Evolutionary conservation across 2,329 filamentous ascomycete genomes (phyloP), one percentile per base, ranked within the genome.

Genomic region (Elsinoe arachidis): DNA sequence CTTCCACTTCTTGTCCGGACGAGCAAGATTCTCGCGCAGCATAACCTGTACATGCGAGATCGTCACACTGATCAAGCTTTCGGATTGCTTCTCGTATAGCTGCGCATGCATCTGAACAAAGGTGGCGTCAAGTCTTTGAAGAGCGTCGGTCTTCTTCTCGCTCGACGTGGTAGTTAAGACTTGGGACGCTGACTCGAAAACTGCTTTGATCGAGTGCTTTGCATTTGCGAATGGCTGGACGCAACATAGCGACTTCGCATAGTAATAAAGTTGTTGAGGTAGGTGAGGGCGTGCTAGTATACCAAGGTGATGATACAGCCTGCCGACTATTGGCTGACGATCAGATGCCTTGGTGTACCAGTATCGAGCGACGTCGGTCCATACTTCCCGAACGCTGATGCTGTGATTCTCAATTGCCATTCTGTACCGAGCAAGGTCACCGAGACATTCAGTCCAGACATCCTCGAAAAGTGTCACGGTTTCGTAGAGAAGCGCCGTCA

Each of bases 391-490:
- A 57, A 92, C 87, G 1, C 80, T 59, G 73, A 17, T 87, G 77
- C 61, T 86, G 23, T 87, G 82, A 39, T 95, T 87, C 68, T 96
- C 91, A 44, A 96, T 90, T 0, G 90, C 90, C 90, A 96, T 96
- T 0, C 86, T 78, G 64, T 95, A 96, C 17, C 91, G 78, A 0
- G 86, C 87, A 0, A 97, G 72, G 66, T 97, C 91, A 0, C 91
- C 92, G 0, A 97, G 74, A 55, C 91, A 96, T 63, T 96, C 92
- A 7, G 95, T 88, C 92, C 92, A 97, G 0, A 88, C 96, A 58
- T 93, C 87, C 55, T 87, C 81, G 62, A 95, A 96, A 0, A 81
- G 78, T 0, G 87, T 84, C 0, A 96, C 88, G 0, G 88, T 95
- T 65, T 97, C 91, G 59, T 90, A 87, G 0, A 96, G 72, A 0